Conservation (phyloP, 1,284 basidiomycete species). For the Ganoderma sinense region DNA sequence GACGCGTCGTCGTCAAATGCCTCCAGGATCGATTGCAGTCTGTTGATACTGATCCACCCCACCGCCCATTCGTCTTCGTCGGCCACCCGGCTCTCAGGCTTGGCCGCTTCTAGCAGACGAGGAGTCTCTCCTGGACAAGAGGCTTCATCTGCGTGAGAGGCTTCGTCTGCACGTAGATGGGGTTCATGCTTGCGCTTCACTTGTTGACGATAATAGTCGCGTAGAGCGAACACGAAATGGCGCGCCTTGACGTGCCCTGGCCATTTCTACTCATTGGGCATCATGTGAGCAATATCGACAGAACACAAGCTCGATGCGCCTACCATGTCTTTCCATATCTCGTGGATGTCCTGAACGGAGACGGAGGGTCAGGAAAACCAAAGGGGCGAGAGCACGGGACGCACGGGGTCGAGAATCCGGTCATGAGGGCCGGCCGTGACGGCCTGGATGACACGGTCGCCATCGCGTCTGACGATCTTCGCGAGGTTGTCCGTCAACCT, state of each 20-base stretch:
- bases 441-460: slow-evolving; percentile 37
- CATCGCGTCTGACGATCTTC: slow-evolving; percentile 32
- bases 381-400: not conserved
- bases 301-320: not conserved
- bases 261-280: slow-evolving; percentile 35
- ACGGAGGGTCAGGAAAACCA: not conserved
- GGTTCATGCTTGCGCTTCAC: slow-evolving; percentile 9
- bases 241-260: slow-evolving; percentile 42
- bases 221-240: slow-evolving; percentile 43
- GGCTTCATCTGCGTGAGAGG: not conserved
- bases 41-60: slow-evolving; percentile 48
- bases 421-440: slow-evolving; percentile 40
- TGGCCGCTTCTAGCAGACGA: too few relatives aligned
- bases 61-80: slow-evolving; percentile 47
- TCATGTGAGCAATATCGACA: not conserved
- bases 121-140: too few relatives aligned
- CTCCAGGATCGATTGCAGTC: slow-evolving; percentile 51
- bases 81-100: not conserved
- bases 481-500: slow-evolving; percentile 35
- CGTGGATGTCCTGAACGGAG: slow-evolving; percentile 30
- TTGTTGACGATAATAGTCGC: slow-evolving; percentile 41
- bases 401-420: slow-evolving; percentile 37
- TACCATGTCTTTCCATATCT: slow-evolving; percentile 41
- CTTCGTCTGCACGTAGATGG: too few relatives aligned
- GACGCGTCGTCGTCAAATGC: slow-evolving; percentile 57